Evolutionary conservation across 2,329 filamentous ascomycete genomes (phyloP).

Genomic region (Pseudohalonectria lignicola): DNA sequence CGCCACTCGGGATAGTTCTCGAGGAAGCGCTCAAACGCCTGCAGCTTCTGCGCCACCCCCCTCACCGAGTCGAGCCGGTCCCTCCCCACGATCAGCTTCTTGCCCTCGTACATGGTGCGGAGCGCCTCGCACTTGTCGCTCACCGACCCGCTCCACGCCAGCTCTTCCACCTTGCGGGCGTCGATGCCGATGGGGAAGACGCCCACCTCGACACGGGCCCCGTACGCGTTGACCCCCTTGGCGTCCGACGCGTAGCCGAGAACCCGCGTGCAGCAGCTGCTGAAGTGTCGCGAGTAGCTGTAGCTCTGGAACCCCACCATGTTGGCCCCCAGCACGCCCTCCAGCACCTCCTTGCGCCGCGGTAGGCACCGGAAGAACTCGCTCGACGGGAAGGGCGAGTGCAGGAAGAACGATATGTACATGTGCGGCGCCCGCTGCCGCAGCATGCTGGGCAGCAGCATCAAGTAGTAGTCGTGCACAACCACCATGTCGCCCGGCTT

Average conservation of each 20-base stretch:
- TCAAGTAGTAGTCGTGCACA: conserved; percentile 89
- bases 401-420: conserved; percentile 90
- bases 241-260: conserved; percentile 82
- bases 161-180: conserved; percentile 62
- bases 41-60: conserved; percentile 90
- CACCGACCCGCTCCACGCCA: conserved; percentile 60
- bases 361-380: conserved; percentile 88
- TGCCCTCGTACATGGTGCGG: conserved; percentile 64
- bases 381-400: conserved; percentile 90
- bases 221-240: conserved; percentile 79
- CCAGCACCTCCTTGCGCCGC: conserved; percentile 78
- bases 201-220: conserved; percentile 78
- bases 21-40: conserved; percentile 87
- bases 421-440: conserved; percentile 78
- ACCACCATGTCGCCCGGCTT: conserved; percentile 87
- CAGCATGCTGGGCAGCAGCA: conserved; percentile 80
- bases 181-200: conserved; percentile 95
- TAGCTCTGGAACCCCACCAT: conserved; percentile 93
- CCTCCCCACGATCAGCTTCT: conserved; percentile 89
- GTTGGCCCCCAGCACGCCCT: conserved; percentile 82
- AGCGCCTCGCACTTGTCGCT: conserved; percentile 65
- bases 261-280: conserved; percentile 85
- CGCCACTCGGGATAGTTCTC: conserved; percentile 86
- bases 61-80: conserved; percentile 89
- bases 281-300: conserved; percentile 89